A percentile compares a stretch with the other conserved stretches of the same genome.
phyloP scores from a whole-genome alignment of 2,329 filamentous ascomycete species.

The Pezicula radicicola region DNA sequence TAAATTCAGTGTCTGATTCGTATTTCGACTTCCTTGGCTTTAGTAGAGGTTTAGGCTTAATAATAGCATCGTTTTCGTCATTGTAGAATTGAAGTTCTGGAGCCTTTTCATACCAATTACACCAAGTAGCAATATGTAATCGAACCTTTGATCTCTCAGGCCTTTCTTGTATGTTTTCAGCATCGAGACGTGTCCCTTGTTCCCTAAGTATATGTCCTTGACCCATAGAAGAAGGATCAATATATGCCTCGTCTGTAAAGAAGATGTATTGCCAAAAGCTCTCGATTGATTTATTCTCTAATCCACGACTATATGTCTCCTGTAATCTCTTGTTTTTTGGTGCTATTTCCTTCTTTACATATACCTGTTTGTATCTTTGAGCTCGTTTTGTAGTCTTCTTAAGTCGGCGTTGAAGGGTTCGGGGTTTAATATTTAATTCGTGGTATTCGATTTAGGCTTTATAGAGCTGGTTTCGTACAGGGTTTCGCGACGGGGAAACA shows the following conservation, averaged over 20 bases:
- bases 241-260: conserved; percentile 11
- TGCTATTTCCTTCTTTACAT: conserved; percentile 8
- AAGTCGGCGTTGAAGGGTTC: neutral
- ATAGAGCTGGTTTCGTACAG: conserved; percentile 6
- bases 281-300: conserved; percentile 1
- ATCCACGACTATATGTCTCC: neutral
- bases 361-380: conserved; percentile 4
- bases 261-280: conserved; percentile 8
- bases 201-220: conserved; percentile 5
- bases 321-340: neutral
- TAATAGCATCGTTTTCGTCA: conserved; percentile 6
- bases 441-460: neutral
- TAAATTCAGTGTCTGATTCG: neutral
- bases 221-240: conserved; percentile 8
- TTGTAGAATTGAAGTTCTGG: conserved; percentile 13
- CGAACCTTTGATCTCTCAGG: conserved; percentile 1
- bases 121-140: conserved; percentile 9
- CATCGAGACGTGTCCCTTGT: conserved; percentile 2
- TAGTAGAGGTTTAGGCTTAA: neutral
- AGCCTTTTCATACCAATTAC: conserved; percentile 9
- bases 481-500: conserved; percentile 1
- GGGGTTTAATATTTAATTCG: neutral
- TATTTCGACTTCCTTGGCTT: conserved; percentile 7
- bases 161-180: conserved; percentile 12
- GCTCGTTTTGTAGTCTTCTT: conserved; percentile 6